These are phyloP conservation scores for Neonectria sp. DNA, from an alignment of 2,329 filamentous ascomycete species.

Conservation along the genomic window DNA sequence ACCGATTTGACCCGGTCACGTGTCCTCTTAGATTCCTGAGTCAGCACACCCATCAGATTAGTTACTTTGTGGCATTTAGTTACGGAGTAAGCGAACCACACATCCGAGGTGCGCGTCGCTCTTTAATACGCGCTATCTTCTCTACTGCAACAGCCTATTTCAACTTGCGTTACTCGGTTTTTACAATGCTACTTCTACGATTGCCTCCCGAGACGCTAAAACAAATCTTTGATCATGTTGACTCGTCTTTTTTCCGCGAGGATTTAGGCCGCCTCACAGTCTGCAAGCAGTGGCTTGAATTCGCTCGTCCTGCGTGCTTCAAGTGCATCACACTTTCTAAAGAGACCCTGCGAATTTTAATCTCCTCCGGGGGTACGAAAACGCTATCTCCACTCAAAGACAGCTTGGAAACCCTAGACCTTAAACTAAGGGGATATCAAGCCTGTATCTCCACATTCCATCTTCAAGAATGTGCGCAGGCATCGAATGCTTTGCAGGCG, in stretches of 20 bases:
- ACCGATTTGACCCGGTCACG: too few relatives aligned
- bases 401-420: constrained; percentile 28
- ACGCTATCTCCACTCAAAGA: constrained; percentile 11
- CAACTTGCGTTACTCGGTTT: neutral
- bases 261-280: constrained; percentile 35
- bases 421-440: constrained; percentile 26
- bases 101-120: neutral
- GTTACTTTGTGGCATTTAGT: too few relatives aligned
- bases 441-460: neutral
- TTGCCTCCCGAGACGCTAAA: constrained; percentile 37
- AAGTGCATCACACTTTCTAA: constrained; percentile 23
- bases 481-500: neutral
- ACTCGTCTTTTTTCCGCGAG: constrained; percentile 35
- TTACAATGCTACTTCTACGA: constrained; percentile 35
- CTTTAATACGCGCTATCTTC: neutral
- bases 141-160: neutral
- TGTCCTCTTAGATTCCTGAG: too few relatives aligned
- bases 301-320: constrained; percentile 31
- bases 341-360: constrained; percentile 19
- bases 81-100: too few relatives aligned
- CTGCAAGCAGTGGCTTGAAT: constrained; percentile 40
- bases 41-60: too few relatives aligned
- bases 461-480: constrained; percentile 6
- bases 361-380: constrained; percentile 5
- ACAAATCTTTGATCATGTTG: constrained; percentile 38